phyloP scores from a whole-genome alignment of 2,329 filamentous ascomycete genomes.

The Penicillium sp. region DNA sequence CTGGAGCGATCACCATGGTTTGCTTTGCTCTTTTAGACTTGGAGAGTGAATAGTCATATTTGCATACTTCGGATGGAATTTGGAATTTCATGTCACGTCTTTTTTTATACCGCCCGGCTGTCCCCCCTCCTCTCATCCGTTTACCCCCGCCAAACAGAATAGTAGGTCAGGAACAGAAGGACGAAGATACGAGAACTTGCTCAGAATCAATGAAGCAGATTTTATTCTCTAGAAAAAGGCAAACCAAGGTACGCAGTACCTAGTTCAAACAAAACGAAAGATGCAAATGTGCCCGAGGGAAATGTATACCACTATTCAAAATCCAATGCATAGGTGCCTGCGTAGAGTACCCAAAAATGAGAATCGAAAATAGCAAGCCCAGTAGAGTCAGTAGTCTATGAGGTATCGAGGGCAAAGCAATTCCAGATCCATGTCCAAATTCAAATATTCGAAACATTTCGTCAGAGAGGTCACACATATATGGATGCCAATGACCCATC shows the following conservation, averaged over 20 bases:
- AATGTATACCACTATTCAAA: neutral
- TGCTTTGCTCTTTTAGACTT: neutral
- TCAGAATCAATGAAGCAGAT: neutral
- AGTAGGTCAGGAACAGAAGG: neutral
- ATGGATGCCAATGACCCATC: neutral
- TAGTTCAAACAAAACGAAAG: neutral
- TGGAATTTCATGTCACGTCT: neutral
- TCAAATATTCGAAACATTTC: neutral
- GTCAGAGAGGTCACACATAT: neutral
- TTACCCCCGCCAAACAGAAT: too few relatives aligned
- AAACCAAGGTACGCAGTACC: neutral
- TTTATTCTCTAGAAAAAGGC: neutral
- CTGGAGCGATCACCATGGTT: conserved; percentile 3
- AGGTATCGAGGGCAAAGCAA: conserved; percentile 4
- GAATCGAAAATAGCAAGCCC: conserved; percentile 1
- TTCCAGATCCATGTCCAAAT: conserved; percentile 4
- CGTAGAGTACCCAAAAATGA: neutral
- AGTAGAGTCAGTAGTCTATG: conserved; percentile 13
- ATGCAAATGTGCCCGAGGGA: neutral
- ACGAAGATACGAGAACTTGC: too few relatives aligned
- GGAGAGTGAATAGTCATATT: neutral
- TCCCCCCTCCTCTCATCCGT: too few relatives aligned
- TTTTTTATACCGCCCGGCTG: too few relatives aligned
- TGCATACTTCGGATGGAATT: neutral
- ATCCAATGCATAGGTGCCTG: neutral